Evolutionary conservation across 345 rosid species (phyloP), one percentile per base, ranked within the genome.

Genomic region (Bruguiera parviflora): DNA sequence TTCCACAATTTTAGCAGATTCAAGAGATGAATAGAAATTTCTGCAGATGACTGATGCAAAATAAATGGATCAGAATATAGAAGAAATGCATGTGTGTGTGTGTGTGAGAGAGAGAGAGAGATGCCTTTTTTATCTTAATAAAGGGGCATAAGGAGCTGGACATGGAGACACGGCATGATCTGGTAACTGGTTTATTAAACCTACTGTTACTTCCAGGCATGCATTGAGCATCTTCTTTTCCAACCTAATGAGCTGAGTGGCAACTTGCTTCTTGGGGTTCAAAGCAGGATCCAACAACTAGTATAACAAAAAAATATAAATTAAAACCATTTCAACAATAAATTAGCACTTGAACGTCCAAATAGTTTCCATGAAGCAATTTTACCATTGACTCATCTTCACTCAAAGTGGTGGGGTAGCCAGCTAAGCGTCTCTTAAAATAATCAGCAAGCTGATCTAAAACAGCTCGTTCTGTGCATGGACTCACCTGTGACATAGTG

Each of bases 391-490:
- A 77, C 61, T 89, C 97, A 71, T 94, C 98, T 83, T 89, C 96
- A 53, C 77, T 77, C 74, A 84, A 73, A 59, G 90, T 88, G n/a
- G 98, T 89, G 28, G 90, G 92, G 74, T 94, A 94, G 73, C 91
- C 84, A 78, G 90, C 77, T 46, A 94, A 76, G 55, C 98, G 87
- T 58, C 71, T 70, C 63, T 72, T 82, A 67, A 94, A 94, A 85
- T 91, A 94, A 79, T 82, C 86, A 52, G 80, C 82, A 81, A 94
- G 96, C 74, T 94, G 98, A 68, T 87, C 92, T 61, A 94, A 75
- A 58, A 88, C 96, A 53, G 97, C 97, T 74, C 86, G 84, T 77
- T 94, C 98, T 91, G 85, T 88, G 79, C 98, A 94, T 32, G 98
- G 85, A 69, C 98, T 94, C 78, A 89, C 90, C 97, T 94, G 73